phyloP scores from a whole-genome alignment of 495 filamentous ascomycete species.

The Penicillium silybi region DNA sequence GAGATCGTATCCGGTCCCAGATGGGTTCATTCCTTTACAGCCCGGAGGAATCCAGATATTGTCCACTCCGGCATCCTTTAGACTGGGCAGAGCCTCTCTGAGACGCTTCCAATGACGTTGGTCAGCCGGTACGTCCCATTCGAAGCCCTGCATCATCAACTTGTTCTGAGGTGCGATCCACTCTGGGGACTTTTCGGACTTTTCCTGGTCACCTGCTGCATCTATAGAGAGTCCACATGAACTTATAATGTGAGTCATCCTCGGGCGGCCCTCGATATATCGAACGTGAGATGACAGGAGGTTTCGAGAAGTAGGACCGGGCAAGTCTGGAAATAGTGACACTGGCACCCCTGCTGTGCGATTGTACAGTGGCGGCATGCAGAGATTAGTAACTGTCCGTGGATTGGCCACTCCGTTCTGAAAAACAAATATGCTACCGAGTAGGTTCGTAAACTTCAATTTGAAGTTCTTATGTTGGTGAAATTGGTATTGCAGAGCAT shows the following conservation, averaged over 20 bases:
- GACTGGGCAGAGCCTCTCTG: slow-evolving; percentile 44
- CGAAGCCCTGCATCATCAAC: slow-evolving; percentile 69
- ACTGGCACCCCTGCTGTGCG: too few relatives aligned
- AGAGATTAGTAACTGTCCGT: too few relatives aligned
- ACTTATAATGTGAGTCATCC: too few relatives aligned
- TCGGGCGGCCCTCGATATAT: too few relatives aligned
- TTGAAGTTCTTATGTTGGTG: neutral
- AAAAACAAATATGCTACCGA: neutral
- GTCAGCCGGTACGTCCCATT: slow-evolving; percentile 70
- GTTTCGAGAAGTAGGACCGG: neutral
- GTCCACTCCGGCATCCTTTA: slow-evolving; percentile 60
- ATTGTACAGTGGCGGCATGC: too few relatives aligned
- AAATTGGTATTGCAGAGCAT: too few relatives aligned
- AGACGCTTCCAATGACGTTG: slow-evolving; percentile 63
- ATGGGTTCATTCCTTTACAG: slow-evolving; percentile 61
- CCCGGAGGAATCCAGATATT: slow-evolving; percentile 70
- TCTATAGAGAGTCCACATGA: neutral
- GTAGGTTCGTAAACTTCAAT: neutral
- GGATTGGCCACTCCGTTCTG: too few relatives aligned
- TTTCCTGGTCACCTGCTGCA: slow-evolving; percentile 22
- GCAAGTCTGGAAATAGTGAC: too few relatives aligned
- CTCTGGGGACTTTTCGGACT: slow-evolving; percentile 24
- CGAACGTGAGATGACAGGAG: too few relatives aligned
- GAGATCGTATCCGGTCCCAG: slow-evolving; percentile 68
- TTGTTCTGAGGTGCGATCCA: slow-evolving; percentile 43